These are phyloP conservation scores for Candolleomyces eurysporus DNA, from an alignment of 768 basidiomycete species.

Conservation along the genomic window DNA sequence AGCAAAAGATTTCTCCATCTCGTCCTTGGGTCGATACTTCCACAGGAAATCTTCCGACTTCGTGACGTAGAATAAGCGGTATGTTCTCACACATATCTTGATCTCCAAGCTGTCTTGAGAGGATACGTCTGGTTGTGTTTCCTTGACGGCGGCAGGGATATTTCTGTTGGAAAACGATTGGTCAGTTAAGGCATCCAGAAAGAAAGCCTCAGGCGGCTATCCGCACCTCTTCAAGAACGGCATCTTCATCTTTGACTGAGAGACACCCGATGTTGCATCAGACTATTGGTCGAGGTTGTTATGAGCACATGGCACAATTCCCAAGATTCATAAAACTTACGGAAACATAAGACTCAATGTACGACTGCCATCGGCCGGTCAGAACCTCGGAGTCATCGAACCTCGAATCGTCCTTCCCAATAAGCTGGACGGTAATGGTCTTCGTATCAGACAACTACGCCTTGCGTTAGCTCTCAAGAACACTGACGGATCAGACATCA, in stretches of 20 bases:
- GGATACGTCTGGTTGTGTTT: slow-evolving; percentile 41
- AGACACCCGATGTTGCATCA: slow-evolving; percentile 54
- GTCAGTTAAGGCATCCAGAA: too few relatives aligned
- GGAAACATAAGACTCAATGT: slow-evolving; percentile 74
- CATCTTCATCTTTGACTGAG: slow-evolving; percentile 40
- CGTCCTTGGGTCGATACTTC: slow-evolving; percentile 40
- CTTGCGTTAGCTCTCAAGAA: neutral
- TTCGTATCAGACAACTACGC: slow-evolving; percentile 62
- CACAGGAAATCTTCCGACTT: slow-evolving; percentile 63
- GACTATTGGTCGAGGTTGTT: slow-evolving; percentile 34
- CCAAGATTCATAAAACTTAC: slow-evolving; percentile 31
- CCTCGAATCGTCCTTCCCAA: slow-evolving; percentile 76
- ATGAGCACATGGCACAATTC: neutral
- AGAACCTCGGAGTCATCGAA: slow-evolving; percentile 75
- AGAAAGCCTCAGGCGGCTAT: too few relatives aligned
- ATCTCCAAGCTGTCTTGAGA: slow-evolving; percentile 70
- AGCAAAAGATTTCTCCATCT: slow-evolving; percentile 31
- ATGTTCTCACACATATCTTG: slow-evolving; percentile 81
- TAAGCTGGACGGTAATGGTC: slow-evolving; percentile 68
- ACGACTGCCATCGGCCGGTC: slow-evolving; percentile 76
- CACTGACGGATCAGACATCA: neutral
- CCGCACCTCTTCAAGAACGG: slow-evolving; percentile 68
- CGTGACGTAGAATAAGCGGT: slow-evolving; percentile 78
- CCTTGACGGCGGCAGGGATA: slow-evolving; percentile 31
- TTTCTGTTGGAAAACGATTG: slow-evolving; percentile 30